phyloP scores from a whole-genome alignment of 192 early-diverging fungal genomes.

The Coemansia sp. region DNA sequence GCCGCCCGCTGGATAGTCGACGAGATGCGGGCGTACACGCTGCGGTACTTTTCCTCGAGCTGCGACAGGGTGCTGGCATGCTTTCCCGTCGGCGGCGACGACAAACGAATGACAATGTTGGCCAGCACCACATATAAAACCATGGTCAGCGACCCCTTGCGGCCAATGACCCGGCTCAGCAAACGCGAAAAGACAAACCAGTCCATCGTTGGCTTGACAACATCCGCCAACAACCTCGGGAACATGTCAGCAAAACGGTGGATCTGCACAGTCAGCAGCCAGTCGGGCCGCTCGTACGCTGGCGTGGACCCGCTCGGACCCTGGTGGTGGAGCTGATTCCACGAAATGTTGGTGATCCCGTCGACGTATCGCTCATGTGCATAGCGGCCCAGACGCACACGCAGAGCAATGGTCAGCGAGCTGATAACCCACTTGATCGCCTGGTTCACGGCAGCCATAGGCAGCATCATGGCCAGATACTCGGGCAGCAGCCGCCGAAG shows the following conservation, averaged over 20 bases:
- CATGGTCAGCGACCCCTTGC: constrained; percentile 44
- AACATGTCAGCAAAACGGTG: constrained; percentile 50
- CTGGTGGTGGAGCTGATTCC: constrained; percentile 40
- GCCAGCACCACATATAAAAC: constrained; percentile 41
- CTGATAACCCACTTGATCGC: constrained; percentile 47
- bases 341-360: constrained; percentile 48
- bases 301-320: constrained; percentile 18
- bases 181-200: constrained; percentile 48
- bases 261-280: constrained; percentile 50
- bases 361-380: constrained; percentile 47
- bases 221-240: constrained; percentile 40
- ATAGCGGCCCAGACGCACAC: constrained; percentile 37
- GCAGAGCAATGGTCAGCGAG: constrained; percentile 44
- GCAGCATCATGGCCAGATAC: constrained; percentile 45
- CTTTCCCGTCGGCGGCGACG: constrained; percentile 37
- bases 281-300: constrained; percentile 36
- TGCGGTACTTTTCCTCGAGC: constrained; percentile 39
- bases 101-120: constrained; percentile 29
- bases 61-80: constrained; percentile 27
- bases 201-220: constrained; percentile 45
- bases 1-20: constrained; percentile 37
- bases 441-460: constrained; percentile 48
- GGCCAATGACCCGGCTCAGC: constrained; percentile 38
- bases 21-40: constrained; percentile 36
- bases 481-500: constrained; percentile 42